Evolutionary conservation across 805 yeast species (phyloP), one percentile per base, ranked within the genome.

Genomic region (Blastobotrys parvus): DNA sequence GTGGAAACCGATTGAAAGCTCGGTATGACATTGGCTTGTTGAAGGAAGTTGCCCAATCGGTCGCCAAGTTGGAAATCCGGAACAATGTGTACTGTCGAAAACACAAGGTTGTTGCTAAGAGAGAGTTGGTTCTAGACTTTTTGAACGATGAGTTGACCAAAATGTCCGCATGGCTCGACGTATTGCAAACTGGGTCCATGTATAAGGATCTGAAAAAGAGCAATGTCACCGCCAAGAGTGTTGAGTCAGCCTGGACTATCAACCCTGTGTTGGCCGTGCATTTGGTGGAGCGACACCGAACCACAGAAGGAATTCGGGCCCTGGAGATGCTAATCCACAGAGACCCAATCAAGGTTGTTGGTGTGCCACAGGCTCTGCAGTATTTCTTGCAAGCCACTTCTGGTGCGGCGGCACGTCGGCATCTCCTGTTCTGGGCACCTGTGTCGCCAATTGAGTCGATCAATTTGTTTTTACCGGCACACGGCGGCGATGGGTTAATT

Each of bases 381-480:
- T 78, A 72, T 54, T 70, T 75, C 45, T 53, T 72, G 38, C 57
- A 53, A 23, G 53, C 56, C 33, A 63, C 62, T 27, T 58, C 55
- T 16, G 32, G 50, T 11, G 30, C 45, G 17, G 25, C 34, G 19
- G 19, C 22, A 19, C 41, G 42, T 8, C 64, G 63, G 31, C 48
- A 49, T 42, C 45, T 67, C 45, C 61, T 82, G 5, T 78, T 78
- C 55, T 89, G 94, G 94, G 70, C 71, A 17, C 77, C 87, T 0
- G 74, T 81, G 21, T 70, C 85, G 11, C 97, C 97, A 2, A 70
- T 90, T 38, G 88, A 84, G 54, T 78, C 95, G 1, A 87, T 92
- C 53, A 83, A 82, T 46, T 69, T 86, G 52, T 86, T 92, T 58
- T 67, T 82, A 51, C 94, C 94, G 3, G 80, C 81, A 8, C 78